These are phyloP conservation scores for Dactylorhiza incarnata DNA, from an alignment of 106 monocot genomes.

Conservation along the genomic window DNA sequence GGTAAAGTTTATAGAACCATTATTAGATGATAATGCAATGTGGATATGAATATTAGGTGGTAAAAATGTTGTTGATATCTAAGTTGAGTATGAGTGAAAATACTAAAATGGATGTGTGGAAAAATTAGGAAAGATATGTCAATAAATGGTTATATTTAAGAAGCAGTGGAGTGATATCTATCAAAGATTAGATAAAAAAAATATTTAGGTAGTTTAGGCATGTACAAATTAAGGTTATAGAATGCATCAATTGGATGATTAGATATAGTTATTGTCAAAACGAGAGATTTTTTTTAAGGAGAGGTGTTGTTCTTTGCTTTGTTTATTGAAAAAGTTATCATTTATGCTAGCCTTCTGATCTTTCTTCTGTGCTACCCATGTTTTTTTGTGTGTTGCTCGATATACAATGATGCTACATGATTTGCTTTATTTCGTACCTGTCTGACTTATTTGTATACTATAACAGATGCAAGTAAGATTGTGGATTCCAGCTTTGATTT, in stretches of 20 bases:
- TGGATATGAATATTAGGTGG: no score
- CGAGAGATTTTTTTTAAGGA: not conserved
- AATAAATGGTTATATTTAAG: no score
- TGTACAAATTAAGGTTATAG: no score
- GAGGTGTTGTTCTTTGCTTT: not conserved
- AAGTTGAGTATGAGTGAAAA: no score
- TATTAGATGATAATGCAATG: no score
- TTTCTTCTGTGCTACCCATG: not conserved
- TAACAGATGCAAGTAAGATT: conserved; percentile 53
- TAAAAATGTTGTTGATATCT: no score
- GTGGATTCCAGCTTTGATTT: conserved; percentile 78
- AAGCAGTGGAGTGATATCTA: no score
- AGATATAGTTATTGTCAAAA: not conserved
- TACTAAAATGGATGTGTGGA: no score
- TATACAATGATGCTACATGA: not conserved
- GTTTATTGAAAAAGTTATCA: not conserved
- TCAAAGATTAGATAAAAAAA: no score
- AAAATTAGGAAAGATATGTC: no score
- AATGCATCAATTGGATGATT: not conserved
- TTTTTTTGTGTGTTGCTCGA: not conserved
- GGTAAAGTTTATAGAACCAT: no score
- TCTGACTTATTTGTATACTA: not conserved
- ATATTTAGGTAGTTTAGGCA: no score
- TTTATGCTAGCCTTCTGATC: not conserved
- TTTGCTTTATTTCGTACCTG: not conserved